Evolutionary conservation across 2,329 filamentous ascomycete genomes (phyloP), one percentile per base, ranked within the genome.

Genomic region (Xylaria sp.): DNA sequence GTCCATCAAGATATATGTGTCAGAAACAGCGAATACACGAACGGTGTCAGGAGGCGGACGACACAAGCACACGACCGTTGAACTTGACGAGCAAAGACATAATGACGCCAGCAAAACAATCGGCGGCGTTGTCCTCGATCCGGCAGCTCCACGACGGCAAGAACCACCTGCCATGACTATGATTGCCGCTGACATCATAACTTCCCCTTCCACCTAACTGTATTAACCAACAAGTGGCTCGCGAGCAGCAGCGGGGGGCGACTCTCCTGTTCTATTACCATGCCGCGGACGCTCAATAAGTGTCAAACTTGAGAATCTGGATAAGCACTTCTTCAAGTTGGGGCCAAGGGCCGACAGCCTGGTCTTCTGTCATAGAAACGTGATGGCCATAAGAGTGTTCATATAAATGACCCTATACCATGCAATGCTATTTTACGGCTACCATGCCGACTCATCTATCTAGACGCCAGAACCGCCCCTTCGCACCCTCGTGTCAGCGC

Each of bases 401-500:
- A 43, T 13, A 33, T 20, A 25, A 28, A 28, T 28, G 28, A 28
- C 31, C 33, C 61, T 20, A 39, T 31, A 39, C 43, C 18, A 48
- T 39, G 15, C n/a, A 63, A 20, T 25, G 8, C 18, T 28, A 9
- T 46, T 46, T 13, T 18, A 54, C 20, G 15, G 25, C 7, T 46
- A 43, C 7, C 13, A 20, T 41, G 4, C 15, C 65, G 20, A 13
- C n/a, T 56, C 49, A 28, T 58, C 20, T 39, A 31, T 54, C 51
- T 67, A 69, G 46, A 55, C 55, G 28, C 48, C 63, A 52, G 20
- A 18, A 7, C 65, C 71, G 15, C 71, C 72, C 46, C 74, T 74
- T 60, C 75, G 72, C 20, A 61, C 62, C 69, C 69, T 75, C 12
- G 71, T 75, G 62, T 78, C 77, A 2, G 76, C 70, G n/a, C 77